Base-by-base conservation (phyloP, 305 asterid genomes). In the Stenogyne calaminthoides region DNA sequence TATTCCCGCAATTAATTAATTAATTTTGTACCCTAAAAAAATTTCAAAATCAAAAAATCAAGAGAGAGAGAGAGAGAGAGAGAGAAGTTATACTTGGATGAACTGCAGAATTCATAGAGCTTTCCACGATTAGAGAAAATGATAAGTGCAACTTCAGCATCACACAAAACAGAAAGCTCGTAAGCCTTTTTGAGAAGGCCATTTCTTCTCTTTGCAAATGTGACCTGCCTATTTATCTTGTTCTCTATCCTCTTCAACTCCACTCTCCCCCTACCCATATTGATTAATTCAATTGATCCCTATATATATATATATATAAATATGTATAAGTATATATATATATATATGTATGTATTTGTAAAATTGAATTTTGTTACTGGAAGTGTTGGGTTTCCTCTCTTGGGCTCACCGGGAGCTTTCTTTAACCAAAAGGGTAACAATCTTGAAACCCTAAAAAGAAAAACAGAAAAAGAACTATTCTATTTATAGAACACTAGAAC, bases 171-270 rank as follows among this genome's bases (percentile, higher is more conserved):
- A 59, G 96, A 90, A 11, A 90, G 88, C 75, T 90, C 95, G 74
- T 90, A 88, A 76, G 96, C 96, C 69, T 90, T 90, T 78, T 90
- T 90, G 15, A 90, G 88, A 74, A 90, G 69, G 5, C 96, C 96
- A 86, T 88, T 88, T 82, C 97, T 87, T 40, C 97, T 83, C 86
- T 91, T 91, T 12, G 97, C 95, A 86, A 91, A 91, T 40, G 97
- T 91, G 4, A 91, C 96, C 80, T 90, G 96, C 80, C 96, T 85
- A 80, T 91, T 91, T 78, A 91, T 91, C 85, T 91, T 91, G 85
- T 91, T 91, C 81, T 91, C 97, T 72, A 91, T 91, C 77, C 97
- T 89, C 88, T 91, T 91, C 90, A 91, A 72, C 84, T 91, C 96
- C 52, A 91, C 97, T 77, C 97, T 89, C 78, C 97, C 97, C 75